These are phyloP conservation scores for Xylaria sp. DNA, from an alignment of 2,329 filamentous ascomycete genomes.

Conservation along the genomic window DNA sequence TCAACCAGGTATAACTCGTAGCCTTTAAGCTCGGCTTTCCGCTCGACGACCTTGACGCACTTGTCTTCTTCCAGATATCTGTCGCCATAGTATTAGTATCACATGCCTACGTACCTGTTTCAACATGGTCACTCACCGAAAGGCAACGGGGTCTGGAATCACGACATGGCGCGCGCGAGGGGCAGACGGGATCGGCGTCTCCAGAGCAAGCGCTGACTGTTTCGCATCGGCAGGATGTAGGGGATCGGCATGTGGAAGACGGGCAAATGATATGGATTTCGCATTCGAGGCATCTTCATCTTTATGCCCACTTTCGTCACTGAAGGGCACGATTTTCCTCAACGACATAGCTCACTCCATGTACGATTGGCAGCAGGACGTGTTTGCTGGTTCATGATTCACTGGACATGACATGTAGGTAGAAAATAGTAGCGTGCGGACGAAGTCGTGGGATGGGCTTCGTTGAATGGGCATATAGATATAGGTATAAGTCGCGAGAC, in stretches of 20 bases:
- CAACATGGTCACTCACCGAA: conserved; percentile 38
- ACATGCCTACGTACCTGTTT: neutral
- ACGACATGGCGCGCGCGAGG: conserved; percentile 43
- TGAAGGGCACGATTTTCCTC: conserved; percentile 26
- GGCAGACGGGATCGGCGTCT: conserved; percentile 26
- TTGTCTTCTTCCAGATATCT: conserved; percentile 83
- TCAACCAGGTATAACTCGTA: conserved; percentile 95
- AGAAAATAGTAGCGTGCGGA: neutral
- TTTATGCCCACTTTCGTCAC: conserved; percentile 31
- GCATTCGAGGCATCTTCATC: conserved; percentile 37
- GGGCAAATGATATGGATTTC: conserved; percentile 30
- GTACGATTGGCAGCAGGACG: conserved; percentile 21
- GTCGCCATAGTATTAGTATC: conserved; percentile 6
- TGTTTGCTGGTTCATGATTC: conserved; percentile 25
- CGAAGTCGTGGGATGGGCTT: neutral
- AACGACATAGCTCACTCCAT: conserved; percentile 32
- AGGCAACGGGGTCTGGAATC: conserved; percentile 55
- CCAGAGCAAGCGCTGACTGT: conserved; percentile 8
- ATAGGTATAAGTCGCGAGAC: neutral
- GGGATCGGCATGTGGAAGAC: conserved; percentile 25
- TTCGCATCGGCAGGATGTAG: conserved; percentile 19
- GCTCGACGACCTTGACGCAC: conserved; percentile 67
- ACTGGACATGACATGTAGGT: conserved; percentile 13
- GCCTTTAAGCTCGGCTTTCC: conserved; percentile 63
- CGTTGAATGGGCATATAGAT: neutral